Conservation (phyloP, 495 filamentous ascomycete species). For the Apiosordaria backusii region DNA sequence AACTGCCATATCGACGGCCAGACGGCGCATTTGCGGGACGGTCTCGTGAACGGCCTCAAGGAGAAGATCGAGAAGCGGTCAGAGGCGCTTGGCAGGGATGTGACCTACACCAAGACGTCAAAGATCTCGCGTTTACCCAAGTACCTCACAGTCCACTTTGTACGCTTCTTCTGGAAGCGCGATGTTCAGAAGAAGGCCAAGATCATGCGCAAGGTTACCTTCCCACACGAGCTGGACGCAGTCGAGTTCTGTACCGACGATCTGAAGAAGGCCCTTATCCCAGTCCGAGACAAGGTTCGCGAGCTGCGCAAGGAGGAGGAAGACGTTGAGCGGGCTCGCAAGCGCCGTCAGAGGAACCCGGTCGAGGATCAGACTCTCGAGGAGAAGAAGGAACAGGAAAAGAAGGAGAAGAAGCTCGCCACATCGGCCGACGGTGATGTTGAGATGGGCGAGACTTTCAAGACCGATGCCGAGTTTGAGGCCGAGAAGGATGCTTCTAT, state of each 20-base stretch:
- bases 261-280: slow-evolving; percentile 74
- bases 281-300: slow-evolving; percentile 89
- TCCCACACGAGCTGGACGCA: slow-evolving; percentile 86
- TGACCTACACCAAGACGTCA: slow-evolving; percentile 83
- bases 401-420: slow-evolving; percentile 35
- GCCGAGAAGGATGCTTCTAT: slow-evolving; percentile 73
- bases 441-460: slow-evolving; percentile 72
- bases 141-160: slow-evolving; percentile 94
- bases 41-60: slow-evolving; percentile 72
- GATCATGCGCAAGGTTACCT: slow-evolving; percentile 98
- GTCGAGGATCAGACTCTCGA: slow-evolving; percentile 26
- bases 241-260: slow-evolving; percentile 95
- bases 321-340: slow-evolving; percentile 81
- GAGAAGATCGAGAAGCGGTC: slow-evolving; percentile 92
- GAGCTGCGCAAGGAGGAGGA: slow-evolving; percentile 93
- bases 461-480: slow-evolving; percentile 90
- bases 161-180: slow-evolving; percentile 96
- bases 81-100: slow-evolving; percentile 68
- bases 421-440: slow-evolving; percentile 54
- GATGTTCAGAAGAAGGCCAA: slow-evolving; percentile 96
- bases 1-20: slow-evolving; percentile 86
- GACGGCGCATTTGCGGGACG: slow-evolving; percentile 87
- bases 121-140: slow-evolving; percentile 86
- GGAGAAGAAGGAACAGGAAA: slow-evolving; percentile 38
- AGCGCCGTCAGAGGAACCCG: slow-evolving; percentile 75